These are phyloP conservation scores for Mikania micrantha DNA, from an alignment of 129 eudicot species.

Conservation along the genomic window DNA sequence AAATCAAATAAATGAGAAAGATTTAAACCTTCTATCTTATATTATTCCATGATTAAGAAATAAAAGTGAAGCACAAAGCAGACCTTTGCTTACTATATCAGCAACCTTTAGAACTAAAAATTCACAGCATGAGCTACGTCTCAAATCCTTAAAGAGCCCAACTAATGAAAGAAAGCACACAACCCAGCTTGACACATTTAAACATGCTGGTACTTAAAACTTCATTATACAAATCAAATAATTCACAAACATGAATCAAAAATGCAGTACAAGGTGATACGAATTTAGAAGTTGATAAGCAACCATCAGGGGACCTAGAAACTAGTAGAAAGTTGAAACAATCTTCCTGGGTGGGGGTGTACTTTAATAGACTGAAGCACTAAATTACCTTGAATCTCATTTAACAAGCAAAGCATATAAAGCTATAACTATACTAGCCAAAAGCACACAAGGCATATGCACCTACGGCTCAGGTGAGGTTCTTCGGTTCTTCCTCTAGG, in stretches of 20 bases:
- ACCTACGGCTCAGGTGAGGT: not conserved
- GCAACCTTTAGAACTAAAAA: not conserved
- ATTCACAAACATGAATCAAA: not conserved
- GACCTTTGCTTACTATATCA: not conserved
- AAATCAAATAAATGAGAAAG: not conserved
- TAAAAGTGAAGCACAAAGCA: not conserved
- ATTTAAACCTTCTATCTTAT: not conserved
- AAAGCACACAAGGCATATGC: not conserved
- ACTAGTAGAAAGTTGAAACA: not conserved
- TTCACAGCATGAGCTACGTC: not conserved
- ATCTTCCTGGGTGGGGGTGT: constrained; percentile 1
- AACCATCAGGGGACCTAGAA: not conserved
- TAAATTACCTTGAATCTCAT: not conserved
- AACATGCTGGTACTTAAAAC: not conserved
- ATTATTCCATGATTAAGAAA: not conserved
- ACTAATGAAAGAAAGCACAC: not conserved
- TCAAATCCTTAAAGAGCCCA: not conserved
- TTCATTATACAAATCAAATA: not conserved
- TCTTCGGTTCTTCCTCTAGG: not conserved
- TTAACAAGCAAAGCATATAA: not conserved
- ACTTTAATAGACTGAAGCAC: not conserved
- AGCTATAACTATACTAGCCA: not conserved
- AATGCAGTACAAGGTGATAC: not conserved
- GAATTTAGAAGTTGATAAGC: not conserved
- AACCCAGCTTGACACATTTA: not conserved